Evolutionary conservation across 2,329 filamentous ascomycete species (phyloP).

Genomic region (Diaporthe citriasiana): DNA sequence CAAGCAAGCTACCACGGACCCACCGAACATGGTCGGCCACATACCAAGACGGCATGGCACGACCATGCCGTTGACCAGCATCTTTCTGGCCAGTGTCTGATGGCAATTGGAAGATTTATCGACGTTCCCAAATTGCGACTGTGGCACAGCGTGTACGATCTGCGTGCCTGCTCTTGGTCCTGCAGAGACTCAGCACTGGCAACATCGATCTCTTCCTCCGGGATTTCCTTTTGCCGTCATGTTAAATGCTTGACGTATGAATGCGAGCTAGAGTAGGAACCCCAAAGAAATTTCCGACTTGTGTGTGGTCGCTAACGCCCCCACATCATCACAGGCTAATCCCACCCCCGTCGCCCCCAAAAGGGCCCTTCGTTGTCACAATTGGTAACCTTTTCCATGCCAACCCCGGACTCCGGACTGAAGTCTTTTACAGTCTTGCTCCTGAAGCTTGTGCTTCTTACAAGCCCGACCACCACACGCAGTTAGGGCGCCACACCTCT

Average conservation of each 20-base stretch:
- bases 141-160: slow-evolving; percentile 20
- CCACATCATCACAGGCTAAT: slow-evolving; percentile 24
- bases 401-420: slow-evolving; percentile 2
- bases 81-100: background rate
- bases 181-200: slow-evolving; percentile 20
- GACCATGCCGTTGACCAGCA: background rate
- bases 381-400: background rate
- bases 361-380: background rate
- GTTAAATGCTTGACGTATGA: slow-evolving; percentile 12
- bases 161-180: slow-evolving; percentile 31
- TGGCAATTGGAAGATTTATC: background rate
- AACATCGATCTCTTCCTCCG: slow-evolving; percentile 26
- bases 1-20: background rate
- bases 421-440: slow-evolving; percentile 9
- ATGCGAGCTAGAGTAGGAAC: slow-evolving; percentile 7
- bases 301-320: background rate
- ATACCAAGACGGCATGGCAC: slow-evolving; percentile 28
- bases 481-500: background rate
- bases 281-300: slow-evolving; percentile 32
- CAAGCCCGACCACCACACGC: slow-evolving; percentile 9
- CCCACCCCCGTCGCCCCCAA: background rate
- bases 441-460: slow-evolving; percentile 20
- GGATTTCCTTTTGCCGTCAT: slow-evolving; percentile 25
- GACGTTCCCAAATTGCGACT: slow-evolving; percentile 1
- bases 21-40: slow-evolving; percentile 5